Conservation (phyloP, 2,329 filamentous ascomycete genomes). For the Pseudocercospora fijiensis region DNA sequence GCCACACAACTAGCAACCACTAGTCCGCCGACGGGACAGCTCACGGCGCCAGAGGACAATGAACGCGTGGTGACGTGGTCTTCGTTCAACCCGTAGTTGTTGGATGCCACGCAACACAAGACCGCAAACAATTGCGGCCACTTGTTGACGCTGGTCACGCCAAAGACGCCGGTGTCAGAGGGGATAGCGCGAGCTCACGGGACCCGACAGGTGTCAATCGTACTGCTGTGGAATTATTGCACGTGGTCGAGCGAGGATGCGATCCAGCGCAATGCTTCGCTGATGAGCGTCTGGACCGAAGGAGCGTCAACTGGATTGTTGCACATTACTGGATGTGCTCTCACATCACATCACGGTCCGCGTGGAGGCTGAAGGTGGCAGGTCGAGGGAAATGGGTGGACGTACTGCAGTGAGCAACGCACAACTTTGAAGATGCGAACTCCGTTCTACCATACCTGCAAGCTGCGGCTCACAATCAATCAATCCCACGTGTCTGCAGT, state of each 20-base stretch:
- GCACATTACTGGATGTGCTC: not conserved
- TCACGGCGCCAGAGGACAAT: not conserved
- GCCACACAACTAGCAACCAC: not conserved
- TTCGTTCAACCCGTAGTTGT: not conserved
- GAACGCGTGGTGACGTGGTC: not conserved
- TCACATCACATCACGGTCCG: not conserved
- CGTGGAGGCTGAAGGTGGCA: not conserved
- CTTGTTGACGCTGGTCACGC: not conserved
- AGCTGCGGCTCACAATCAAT: conserved; percentile 3
- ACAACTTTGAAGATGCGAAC: not conserved
- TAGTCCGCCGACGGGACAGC: not conserved
- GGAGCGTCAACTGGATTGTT: not conserved
- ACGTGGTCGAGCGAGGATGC: not conserved
- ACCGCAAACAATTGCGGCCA: not conserved
- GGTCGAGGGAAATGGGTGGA: not conserved
- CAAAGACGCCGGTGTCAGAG: not conserved
- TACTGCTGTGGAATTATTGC: not conserved
- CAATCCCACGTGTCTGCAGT: conserved; percentile 7
- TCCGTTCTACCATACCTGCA: not conserved
- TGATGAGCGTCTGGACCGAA: not conserved
- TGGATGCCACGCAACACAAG: not conserved
- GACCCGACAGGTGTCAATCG: conserved; percentile 9
- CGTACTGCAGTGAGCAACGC: not conserved
- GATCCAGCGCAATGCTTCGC: not conserved
- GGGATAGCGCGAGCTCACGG: not conserved